Base-by-base conservation (phyloP, 805 yeast species). In the Deakozyma indianensis region DNA sequence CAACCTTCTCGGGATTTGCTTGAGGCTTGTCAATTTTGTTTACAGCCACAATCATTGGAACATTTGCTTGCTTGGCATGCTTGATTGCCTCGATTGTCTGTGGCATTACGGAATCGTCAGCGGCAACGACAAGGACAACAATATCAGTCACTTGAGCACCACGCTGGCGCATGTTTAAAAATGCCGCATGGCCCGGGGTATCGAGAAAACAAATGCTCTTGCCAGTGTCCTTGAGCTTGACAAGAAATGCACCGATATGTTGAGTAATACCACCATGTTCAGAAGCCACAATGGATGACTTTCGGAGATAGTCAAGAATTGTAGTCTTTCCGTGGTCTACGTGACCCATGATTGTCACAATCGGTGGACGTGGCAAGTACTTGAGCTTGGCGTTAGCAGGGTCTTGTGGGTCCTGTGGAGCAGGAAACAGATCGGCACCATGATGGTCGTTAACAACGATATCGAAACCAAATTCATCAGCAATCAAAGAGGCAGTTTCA, bases 241-340 rank as follows among this genome's bases (percentile, higher is more conserved):
- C 92, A 15, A 90, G 80, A 55, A 92, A 92, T 0, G 98, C 97
- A 61, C 98, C 98, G 47, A 92, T 92, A 60, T 87, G 96, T 61
- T 92, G 98, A 0, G 98, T 92, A 44, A 92, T 92, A 18, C 98
- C 97, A 45, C 98, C 98, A 60, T 78, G 83, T 59, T 92, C 98
- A 38, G 78, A 74, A 24, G 77, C 75, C 0, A 81, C 97, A 4
- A 92, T 77, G 0, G 88, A 76, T 0, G 95, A 82, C 52, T 84
- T 86, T 41, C 97, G 71, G 55, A 92, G 66, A 56, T 78, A 76
- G 61, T 92, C 98, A 46, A 92, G 70, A 49, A 92, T 80, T 0
- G 98, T 90, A 1, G 98, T 92, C 60, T 92, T 92, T 2, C 98
- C 98, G 58, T 92, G 98, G 62, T 92, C 98, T 24, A 92, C 98